Conservation (phyloP, 2,329 filamentous ascomycete species). For the Beauveria sp. region DNA sequence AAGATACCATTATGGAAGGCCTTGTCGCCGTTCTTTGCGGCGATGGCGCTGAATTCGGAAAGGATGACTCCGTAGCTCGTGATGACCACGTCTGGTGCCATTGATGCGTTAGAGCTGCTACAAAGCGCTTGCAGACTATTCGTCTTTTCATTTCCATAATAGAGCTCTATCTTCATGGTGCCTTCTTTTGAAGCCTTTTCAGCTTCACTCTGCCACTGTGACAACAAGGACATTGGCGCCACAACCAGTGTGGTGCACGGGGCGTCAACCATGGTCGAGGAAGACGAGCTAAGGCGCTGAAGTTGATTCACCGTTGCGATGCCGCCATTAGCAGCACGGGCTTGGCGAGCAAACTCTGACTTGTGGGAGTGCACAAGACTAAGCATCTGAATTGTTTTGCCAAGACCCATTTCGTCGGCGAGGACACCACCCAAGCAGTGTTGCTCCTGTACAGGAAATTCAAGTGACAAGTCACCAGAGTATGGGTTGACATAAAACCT, state of each 20-base stretch:
- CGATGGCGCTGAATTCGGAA: slow-evolving; percentile 73
- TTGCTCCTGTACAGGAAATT: slow-evolving; percentile 90
- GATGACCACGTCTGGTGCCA: slow-evolving; percentile 83
- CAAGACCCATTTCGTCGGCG: slow-evolving; percentile 95
- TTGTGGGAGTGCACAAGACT: slow-evolving; percentile 82
- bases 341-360: slow-evolving; percentile 41
- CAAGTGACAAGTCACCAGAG: slow-evolving; percentile 83
- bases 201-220: slow-evolving; percentile 95
- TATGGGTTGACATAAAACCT: slow-evolving; percentile 96
- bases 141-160: slow-evolving; percentile 84
- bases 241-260: slow-evolving; percentile 89
- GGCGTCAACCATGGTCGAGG: slow-evolving; percentile 54
- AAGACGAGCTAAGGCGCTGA: slow-evolving; percentile 51
- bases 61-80: slow-evolving; percentile 90
- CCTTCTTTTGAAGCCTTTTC: slow-evolving; percentile 82
- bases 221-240: slow-evolving; percentile 93
- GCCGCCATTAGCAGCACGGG: slow-evolving; percentile 23
- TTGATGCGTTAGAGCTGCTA: slow-evolving; percentile 61
- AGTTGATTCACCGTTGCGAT: slow-evolving; percentile 50
- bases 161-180: slow-evolving; percentile 76
- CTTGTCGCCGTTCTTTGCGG: slow-evolving; percentile 56
- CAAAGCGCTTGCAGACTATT: slow-evolving; percentile 74
- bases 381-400: slow-evolving; percentile 98
- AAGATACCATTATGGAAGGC: slow-evolving; percentile 69
- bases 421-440: slow-evolving; percentile 89